These are phyloP conservation scores for Physcomitrellopsis africana DNA, from an alignment of 225 moss, liverwort and hornwort species.

Conservation along the genomic window DNA sequence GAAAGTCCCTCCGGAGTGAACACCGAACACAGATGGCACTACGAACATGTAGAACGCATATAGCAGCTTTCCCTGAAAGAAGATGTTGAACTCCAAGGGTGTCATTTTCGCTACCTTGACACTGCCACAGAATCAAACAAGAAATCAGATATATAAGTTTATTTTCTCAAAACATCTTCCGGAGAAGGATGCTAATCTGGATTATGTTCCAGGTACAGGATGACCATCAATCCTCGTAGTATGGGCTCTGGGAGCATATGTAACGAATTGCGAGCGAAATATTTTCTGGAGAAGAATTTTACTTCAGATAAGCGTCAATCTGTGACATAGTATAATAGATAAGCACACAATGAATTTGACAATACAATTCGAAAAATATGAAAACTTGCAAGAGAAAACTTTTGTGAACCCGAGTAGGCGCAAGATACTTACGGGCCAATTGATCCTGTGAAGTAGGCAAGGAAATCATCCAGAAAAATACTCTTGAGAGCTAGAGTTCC, in stretches of 20 bases:
- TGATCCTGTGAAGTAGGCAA: slow-evolving; percentile 81
- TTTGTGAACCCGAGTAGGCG: neutral
- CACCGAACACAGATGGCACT: slow-evolving; percentile 73
- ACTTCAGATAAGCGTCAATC: neutral
- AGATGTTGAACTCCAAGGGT: slow-evolving; percentile 70
- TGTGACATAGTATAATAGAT: neutral
- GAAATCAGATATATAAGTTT: neutral
- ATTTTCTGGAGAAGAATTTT: neutral
- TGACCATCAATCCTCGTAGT: neutral
- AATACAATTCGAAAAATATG: neutral
- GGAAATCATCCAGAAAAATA: slow-evolving; percentile 91
- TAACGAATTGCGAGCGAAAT: neutral
- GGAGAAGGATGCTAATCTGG: neutral
- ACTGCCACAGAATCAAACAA: slow-evolving; percentile 44
- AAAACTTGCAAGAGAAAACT: neutral
- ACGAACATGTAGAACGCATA: slow-evolving; percentile 88
- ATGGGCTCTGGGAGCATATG: neutral
- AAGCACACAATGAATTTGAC: neutral
- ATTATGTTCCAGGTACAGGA: neutral
- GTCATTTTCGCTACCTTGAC: slow-evolving; percentile 94
- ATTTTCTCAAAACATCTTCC: neutral
- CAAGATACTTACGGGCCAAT: slow-evolving; percentile 88
- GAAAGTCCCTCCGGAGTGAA: slow-evolving; percentile 65
- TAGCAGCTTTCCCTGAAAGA: slow-evolving; percentile 72
- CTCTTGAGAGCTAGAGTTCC: slow-evolving; percentile 88